Base-by-base conservation (phyloP, 2,329 filamentous ascomycete genomes). In the Aspergillus thermomutatus region DNA sequence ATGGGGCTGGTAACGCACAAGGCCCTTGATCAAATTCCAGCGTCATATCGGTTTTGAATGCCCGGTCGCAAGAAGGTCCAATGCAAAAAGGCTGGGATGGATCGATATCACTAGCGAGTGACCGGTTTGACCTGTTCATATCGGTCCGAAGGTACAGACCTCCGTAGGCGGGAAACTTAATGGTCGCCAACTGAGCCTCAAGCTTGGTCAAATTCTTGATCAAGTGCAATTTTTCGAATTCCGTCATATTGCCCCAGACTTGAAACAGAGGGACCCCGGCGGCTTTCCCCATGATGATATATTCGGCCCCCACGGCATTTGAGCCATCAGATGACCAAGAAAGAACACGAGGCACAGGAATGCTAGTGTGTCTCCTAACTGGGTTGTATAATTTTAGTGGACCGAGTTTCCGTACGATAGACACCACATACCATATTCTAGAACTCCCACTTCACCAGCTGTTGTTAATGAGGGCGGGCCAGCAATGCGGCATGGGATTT, bases 231-330 rank as follows among this genome's bases (percentile, higher is more conserved):
- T 59, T 56, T 23, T 68, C 58, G n/a, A 55, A 25, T 23, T 62
- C 56, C 3, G 52, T 7, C 54, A 64, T 60, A 9, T 53, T 58
- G 19, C 60, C 64, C 71, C 69, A 72, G 57, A 34, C 58, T 54
- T 69, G 43, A 49, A 66, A 65, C 45, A 76, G 58, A 27, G 59
- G 61, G 56, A 75, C 62, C 2, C 75, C 74, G 6, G 58, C 40
- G 3, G 71, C 69, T 55, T 74, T 70, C 61, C 74, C 71, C 68
- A 76, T 74, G 51, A 77, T 69, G 21, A 77, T 76, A 54, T 77
- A 76, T 56, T 76, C 72, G 9, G 65, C 69, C 1, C 73, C 73
- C 8, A 76, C 67, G 17, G 65, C 46, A 60, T 71, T 75, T 3
- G 53, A 43, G 5, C 40, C 31, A 25, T 67, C 48, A 3, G 62